Evolutionary conservation across 495 filamentous ascomycete genomes (phyloP).

Genomic region (Aspergillus funiculosus): DNA sequence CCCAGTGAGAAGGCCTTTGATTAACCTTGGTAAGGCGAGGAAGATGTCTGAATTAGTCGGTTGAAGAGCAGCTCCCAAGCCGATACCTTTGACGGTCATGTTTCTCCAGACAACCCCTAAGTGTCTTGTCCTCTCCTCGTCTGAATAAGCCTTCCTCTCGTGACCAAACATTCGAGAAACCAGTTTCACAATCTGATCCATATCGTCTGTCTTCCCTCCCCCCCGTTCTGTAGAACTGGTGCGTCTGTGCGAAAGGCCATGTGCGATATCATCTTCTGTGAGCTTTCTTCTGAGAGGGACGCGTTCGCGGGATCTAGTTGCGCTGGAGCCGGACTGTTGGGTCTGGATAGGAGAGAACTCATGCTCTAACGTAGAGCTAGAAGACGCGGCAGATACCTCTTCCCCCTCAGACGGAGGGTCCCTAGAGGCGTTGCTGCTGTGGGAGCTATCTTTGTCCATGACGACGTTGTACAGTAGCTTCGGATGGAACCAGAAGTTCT

Average conservation of each 20-base stretch:
- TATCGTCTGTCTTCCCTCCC: conserved; percentile 37
- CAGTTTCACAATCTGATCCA: conserved; percentile 51
- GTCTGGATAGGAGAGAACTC: conserved; percentile 5
- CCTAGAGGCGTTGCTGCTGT: not conserved
- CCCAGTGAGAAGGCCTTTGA: conserved; percentile 43
- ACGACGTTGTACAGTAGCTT: not conserved
- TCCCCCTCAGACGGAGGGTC: too few relatives aligned
- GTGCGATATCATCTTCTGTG: conserved; percentile 49
- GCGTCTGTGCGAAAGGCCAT: conserved; percentile 45
- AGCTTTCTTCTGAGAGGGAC: conserved; percentile 9
- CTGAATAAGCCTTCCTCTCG: conserved; percentile 53
- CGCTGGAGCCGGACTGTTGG: conserved; percentile 1
- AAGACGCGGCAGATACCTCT: not conserved
- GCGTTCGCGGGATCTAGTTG: not conserved
- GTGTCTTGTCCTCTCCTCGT: conserved; percentile 59
- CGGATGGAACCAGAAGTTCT: not conserved
- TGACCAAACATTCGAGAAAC: conserved; percentile 62
- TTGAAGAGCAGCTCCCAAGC: conserved; percentile 61
- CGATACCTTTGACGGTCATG: conserved; percentile 60
- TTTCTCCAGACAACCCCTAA: conserved; percentile 56
- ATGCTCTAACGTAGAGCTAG: not conserved
- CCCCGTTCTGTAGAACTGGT: conserved; percentile 34
- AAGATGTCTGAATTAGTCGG: conserved; percentile 60
- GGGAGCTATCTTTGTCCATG: conserved; percentile 6
- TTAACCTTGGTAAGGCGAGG: conserved; percentile 47